Evolutionary conservation across 2,329 filamentous ascomycete genomes (phyloP).

Genomic region (Arthrocladium fulminans): DNA sequence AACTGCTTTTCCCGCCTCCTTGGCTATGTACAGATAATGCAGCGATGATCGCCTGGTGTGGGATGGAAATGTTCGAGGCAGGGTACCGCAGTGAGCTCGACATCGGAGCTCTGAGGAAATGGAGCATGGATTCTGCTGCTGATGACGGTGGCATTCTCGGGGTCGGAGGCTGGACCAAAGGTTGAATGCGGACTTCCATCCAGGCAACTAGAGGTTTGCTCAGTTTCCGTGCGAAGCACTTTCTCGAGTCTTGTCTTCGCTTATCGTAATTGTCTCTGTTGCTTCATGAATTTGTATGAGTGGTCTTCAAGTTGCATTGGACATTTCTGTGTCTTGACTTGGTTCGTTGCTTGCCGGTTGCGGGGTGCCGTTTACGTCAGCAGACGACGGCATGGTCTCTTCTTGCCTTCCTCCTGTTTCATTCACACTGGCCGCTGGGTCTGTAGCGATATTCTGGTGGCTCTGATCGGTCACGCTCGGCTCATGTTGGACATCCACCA

Average conservation of each 20-base stretch:
- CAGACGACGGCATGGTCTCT: not conserved
- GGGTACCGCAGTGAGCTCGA: constrained; percentile 60
- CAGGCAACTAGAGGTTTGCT: not conserved
- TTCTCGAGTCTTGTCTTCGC: not conserved
- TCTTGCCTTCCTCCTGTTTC: not conserved
- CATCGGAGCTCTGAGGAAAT: constrained; percentile 56
- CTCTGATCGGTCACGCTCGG: not conserved
- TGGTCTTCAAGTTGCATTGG: constrained; percentile 1
- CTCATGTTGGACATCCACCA: not conserved
- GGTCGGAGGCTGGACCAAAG: constrained; percentile 41
- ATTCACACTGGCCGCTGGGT: no score
- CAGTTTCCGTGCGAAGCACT: not conserved
- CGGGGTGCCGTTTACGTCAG: not conserved
- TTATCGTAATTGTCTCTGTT: not conserved
- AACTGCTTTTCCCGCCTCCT: constrained; percentile 64
- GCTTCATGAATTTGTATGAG: not conserved
- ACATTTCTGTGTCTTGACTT: constrained; percentile 5
- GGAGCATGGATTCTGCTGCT: constrained; percentile 59
- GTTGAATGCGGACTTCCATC: no score
- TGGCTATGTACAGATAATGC: constrained; percentile 88
- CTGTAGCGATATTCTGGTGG: not conserved
- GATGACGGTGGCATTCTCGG: constrained; percentile 61
- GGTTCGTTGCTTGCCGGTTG: not conserved
- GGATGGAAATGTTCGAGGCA: constrained; percentile 78
- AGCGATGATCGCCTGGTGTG: constrained; percentile 94